Evolutionary conservation across 768 basidiomycete genomes (phyloP).

Genomic region (Leccinum incarnatum): DNA sequence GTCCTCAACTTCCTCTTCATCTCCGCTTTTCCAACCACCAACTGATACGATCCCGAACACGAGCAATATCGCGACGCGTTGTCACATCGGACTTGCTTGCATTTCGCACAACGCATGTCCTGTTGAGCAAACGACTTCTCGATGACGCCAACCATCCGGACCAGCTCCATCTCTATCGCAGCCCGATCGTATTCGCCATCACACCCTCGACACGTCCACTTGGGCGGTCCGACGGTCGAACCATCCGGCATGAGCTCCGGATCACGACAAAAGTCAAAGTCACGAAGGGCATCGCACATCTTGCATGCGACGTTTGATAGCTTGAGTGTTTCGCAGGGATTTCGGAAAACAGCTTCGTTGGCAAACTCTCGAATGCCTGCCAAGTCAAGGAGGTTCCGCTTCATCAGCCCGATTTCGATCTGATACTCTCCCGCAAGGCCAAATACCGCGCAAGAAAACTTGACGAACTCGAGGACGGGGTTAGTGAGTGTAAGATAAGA

Average conservation of each 20-base stretch:
- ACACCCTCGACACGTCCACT: conserved; percentile 72
- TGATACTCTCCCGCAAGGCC: conserved; percentile 74
- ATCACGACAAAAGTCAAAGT: conserved; percentile 96
- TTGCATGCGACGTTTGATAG: conserved; percentile 85
- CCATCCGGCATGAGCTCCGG: conserved; percentile 69
- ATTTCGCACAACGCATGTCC: conserved; percentile 85
- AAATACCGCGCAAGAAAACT: conserved; percentile 81
- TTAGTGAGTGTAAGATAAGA: conserved; percentile 76
- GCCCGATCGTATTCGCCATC: conserved; percentile 85
- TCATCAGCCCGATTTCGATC: conserved; percentile 85
- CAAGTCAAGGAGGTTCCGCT: conserved; percentile 85
- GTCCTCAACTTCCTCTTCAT: conserved; percentile 70
- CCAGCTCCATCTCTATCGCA: conserved; percentile 82
- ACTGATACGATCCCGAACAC: conserved; percentile 83
- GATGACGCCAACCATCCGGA: conserved; percentile 68
- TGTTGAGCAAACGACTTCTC: conserved; percentile 82
- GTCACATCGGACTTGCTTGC: conserved; percentile 87
- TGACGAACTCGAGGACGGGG: conserved; percentile 85
- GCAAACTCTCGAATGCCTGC: conserved; percentile 87
- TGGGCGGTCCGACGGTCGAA: conserved; percentile 43
- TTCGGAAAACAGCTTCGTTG: conserved; percentile 78
- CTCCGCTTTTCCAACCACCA: conserved; percentile 72
- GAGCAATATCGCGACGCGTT: conserved; percentile 82
- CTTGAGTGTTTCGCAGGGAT: conserved; percentile 88
- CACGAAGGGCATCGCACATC: conserved; percentile 78